These are phyloP conservation scores for Trametes polyzona DNA, from an alignment of 1,284 basidiomycete species.

Conservation along the genomic window DNA sequence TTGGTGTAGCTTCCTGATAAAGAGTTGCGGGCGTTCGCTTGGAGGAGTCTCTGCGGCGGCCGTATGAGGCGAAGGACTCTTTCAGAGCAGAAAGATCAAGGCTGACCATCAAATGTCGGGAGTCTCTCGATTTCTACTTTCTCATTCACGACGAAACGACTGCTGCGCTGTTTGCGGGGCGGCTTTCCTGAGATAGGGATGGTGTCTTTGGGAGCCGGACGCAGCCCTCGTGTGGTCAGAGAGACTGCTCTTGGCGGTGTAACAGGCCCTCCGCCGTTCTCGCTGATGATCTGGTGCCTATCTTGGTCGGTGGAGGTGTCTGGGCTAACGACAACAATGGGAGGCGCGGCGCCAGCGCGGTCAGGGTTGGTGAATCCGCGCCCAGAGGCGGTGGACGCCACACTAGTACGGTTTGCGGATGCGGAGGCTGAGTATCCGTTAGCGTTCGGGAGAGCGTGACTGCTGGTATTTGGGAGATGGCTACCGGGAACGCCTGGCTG, in stretches of 20 bases:
- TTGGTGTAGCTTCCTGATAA: conserved; percentile 94
- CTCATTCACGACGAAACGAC: conserved; percentile 95
- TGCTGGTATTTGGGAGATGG: conserved; percentile 47
- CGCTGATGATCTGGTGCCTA: conserved; percentile 46
- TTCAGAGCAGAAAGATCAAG: background rate
- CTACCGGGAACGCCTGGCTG: conserved; percentile 45
- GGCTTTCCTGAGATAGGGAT: conserved; percentile 95
- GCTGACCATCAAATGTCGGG: conserved; percentile 90
- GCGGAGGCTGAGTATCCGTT: conserved; percentile 38
- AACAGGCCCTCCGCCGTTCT: conserved; percentile 49
- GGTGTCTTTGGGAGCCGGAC: conserved; percentile 77
- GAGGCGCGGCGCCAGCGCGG: conserved; percentile 64
- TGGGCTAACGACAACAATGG: conserved; percentile 89
- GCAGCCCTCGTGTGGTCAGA: conserved; percentile 56
- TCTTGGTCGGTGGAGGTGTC: conserved; percentile 59
- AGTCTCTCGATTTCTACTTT: conserved; percentile 96
- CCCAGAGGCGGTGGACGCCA: conserved; percentile 48
- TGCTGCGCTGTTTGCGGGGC: conserved; percentile 94
- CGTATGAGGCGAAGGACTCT: conserved; percentile 5
- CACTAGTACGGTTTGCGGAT: conserved; percentile 46
- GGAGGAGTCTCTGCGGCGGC: conserved; percentile 79
- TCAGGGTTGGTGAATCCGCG: conserved; percentile 55
- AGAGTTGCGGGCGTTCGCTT: conserved; percentile 88
- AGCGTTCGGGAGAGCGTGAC: conserved; percentile 50
- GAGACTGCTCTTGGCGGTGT: conserved; percentile 67